Percentiles rank a stretch among this genome's conserved stretches.
Evolutionary conservation across 1,284 basidiomycete species (phyloP).

Genomic region (Peniophora sp.): DNA sequence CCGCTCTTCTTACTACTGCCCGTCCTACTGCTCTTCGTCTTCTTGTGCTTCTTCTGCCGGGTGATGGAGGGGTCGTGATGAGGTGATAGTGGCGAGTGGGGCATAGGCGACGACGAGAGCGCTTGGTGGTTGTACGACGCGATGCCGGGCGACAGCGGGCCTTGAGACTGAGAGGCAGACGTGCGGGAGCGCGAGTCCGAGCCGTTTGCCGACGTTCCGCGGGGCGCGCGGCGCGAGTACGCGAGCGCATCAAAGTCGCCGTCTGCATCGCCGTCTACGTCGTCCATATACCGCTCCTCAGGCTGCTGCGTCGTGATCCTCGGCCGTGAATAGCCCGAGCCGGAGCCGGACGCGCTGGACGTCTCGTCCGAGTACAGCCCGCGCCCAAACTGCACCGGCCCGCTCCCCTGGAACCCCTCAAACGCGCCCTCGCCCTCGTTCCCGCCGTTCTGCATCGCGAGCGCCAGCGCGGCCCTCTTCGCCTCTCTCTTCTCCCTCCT

Average conservation of each 20-base stretch:
- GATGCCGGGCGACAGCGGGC: neutral
- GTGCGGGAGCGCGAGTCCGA: constrained; percentile 57
- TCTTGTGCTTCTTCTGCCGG: constrained; percentile 16
- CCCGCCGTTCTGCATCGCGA: constrained; percentile 28
- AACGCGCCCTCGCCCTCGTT: constrained; percentile 28
- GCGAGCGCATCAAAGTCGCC: constrained; percentile 52
- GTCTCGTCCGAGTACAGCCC: neutral
- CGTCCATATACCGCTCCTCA: constrained; percentile 12
- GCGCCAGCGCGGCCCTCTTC: constrained; percentile 32
- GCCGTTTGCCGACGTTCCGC: constrained; percentile 25
- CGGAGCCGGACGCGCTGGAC: constrained; percentile 12
- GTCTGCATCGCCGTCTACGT: constrained; percentile 34
- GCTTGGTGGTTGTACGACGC: neutral
- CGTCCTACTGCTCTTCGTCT: constrained; percentile 14
- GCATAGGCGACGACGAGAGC: constrained; percentile 1
- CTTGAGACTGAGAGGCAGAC: constrained; percentile 31
- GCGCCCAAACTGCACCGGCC: constrained; percentile 14
- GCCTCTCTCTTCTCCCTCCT: constrained; percentile 40
- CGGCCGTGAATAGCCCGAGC: constrained; percentile 11
- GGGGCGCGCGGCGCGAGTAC: constrained; percentile 33
- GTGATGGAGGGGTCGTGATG: constrained; percentile 14
- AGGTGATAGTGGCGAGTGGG: constrained; percentile 4
- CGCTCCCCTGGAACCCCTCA: constrained; percentile 45
- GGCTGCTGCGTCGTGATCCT: too few relatives aligned
- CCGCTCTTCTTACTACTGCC: constrained; percentile 7